Percentiles rank a stretch among this genome's conserved stretches.
phyloP scores from a whole-genome alignment of 306 rosid species.

The Vigna radiata region DNA sequence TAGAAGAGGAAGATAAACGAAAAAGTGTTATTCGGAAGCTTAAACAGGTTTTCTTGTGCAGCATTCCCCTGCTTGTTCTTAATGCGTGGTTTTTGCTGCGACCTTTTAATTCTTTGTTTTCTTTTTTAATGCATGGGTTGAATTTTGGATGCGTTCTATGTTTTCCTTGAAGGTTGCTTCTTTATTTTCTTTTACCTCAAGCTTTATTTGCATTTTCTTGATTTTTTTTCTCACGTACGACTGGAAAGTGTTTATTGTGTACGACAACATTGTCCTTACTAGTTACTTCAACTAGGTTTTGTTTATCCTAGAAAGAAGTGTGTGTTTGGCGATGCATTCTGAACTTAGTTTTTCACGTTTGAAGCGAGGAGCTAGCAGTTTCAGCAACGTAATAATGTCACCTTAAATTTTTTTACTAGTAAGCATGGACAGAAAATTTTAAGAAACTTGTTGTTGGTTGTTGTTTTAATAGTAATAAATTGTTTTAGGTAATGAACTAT shows the following conservation, averaged over 20 bases:
- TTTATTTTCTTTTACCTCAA: neutral
- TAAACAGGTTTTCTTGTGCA: constrained; percentile 50
- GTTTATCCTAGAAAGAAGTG: neutral
- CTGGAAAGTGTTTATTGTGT: neutral
- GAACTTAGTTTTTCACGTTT: neutral
- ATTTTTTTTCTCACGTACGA: neutral
- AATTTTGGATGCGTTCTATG: neutral
- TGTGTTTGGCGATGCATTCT: neutral
- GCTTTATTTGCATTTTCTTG: neutral
- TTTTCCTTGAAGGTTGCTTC: neutral
- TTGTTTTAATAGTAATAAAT: neutral
- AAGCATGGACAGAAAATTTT: neutral
- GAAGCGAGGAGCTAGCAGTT: neutral
- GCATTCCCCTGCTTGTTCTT: neutral
- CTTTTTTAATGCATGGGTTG: constrained; percentile 7
- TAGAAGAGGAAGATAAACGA: constrained; percentile 49
- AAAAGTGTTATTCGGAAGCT: constrained; percentile 46
- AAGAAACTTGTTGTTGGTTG: neutral
- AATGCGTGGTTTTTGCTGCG: constrained; percentile 1
- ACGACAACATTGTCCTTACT: neutral
- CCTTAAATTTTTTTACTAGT: neutral
- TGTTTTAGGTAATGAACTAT: neutral
- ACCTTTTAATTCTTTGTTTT: neutral
- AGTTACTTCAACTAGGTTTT: neutral
- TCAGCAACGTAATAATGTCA: neutral